Evolutionary conservation across 768 basidiomycete species (phyloP).

Genomic region (Lepiota subincarnata): DNA sequence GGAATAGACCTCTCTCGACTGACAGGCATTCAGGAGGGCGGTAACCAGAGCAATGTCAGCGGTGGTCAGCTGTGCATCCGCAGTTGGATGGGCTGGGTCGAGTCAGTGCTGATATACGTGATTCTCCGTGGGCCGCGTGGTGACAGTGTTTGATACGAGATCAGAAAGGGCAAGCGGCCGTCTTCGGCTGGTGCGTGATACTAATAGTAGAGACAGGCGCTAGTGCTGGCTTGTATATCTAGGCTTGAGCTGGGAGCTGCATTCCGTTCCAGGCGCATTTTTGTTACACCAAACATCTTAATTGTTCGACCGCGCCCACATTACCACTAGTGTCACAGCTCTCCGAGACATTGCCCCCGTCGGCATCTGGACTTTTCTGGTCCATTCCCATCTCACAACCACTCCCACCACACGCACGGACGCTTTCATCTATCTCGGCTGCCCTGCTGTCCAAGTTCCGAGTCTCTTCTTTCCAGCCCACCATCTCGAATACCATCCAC

Average conservation of each 20-base stretch:
- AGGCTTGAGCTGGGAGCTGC: not conserved
- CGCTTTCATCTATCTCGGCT: not conserved
- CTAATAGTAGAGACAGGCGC: not conserved
- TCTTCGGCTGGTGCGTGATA: not conserved
- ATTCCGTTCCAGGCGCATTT: not conserved
- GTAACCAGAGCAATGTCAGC: not conserved
- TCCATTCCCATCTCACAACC: constrained; percentile 4
- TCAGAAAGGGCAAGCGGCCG: not conserved
- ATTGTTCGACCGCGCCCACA: not conserved
- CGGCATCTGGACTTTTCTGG: not conserved
- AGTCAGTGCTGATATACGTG: constrained; percentile 1
- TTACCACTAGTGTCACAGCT: not conserved
- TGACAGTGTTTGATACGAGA: constrained; percentile 1
- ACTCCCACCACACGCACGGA: not conserved
- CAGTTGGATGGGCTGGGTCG: not conserved
- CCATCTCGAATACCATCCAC: not conserved
- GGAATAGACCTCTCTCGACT: too few species aligned
- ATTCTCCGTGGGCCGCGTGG: constrained; percentile 1
- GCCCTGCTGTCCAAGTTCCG: constrained; percentile 3
- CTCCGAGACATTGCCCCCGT: not conserved
- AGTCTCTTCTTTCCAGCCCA: not conserved
- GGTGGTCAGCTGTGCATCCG: not conserved
- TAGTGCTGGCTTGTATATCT: not conserved
- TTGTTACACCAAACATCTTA: too few species aligned
- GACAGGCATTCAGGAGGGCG: not conserved